Base-by-base conservation (phyloP, 1,284 basidiomycete genomes). In the Rhizoctonia solani region DNA sequence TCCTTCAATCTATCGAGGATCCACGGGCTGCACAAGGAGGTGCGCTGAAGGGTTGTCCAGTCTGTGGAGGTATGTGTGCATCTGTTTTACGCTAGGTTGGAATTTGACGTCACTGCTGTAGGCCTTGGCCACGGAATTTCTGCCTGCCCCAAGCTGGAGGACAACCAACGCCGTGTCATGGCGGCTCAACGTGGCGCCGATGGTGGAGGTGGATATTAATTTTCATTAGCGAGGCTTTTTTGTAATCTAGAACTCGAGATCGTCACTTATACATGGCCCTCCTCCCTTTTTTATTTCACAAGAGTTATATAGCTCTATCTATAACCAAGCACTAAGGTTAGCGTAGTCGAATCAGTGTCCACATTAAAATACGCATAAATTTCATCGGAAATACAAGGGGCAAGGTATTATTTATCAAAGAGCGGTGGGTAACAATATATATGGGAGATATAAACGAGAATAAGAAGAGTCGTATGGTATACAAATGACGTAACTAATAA, bases 111-210 rank as follows among this genome's bases (percentile, higher is more conserved):
- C n/a, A n/a, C n/a, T n/a, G n/a, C n/a, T n/a, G 3, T 73, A 90
- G 90, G 92, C 74, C 85, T 99, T 56, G 96, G 96, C 29, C 97
- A 99, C 74, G 88, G 86, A 25, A 90, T 98, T 67, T 87, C 88
- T 8, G 94, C 95, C 74, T 99, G 97, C 75, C 97, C 97, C 16
- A 99, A 99, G 77, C 80, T 98, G 69, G 96, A 98, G 78, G 96
- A 99, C 72, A 85, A 89, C 0, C 93, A 96, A 75, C 81, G 95
- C 66, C 80, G 96, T 72, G 87, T 89, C 76, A 89, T 93, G 85
- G 92, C 92, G 4, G 87, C 88, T n/a, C 92, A 94, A 72, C 81
- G 88, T 54, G 82, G 83, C 39, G 81, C 81, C 30, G 84, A 89
- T 63, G 88, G 84, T 68, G 87, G 82, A 54, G 87, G 82, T 11